These are phyloP conservation scores for Pistacia atlantica DNA, from an alignment of 345 rosid genomes.

Conservation along the genomic window DNA sequence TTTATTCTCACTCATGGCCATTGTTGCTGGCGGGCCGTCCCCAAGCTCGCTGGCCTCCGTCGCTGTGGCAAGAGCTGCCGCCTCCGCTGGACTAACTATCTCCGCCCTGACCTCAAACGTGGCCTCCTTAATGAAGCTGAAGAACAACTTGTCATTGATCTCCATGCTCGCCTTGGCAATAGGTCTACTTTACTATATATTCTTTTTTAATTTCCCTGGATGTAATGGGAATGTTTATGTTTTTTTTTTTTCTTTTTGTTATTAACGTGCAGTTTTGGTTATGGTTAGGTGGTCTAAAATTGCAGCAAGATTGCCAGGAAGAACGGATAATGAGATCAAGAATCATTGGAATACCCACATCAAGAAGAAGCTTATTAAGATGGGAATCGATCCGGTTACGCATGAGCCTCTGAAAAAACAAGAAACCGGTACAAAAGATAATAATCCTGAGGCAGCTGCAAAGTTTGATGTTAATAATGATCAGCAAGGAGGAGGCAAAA, in stretches of 20 bases:
- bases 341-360: conserved; percentile 87
- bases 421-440: conserved; percentile 6
- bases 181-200: conserved; percentile 33
- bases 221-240: not conserved
- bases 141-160: conserved; percentile 65
- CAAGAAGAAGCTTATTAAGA: conserved; percentile 73
- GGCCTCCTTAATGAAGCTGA: conserved; percentile 69
- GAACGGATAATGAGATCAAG: conserved; percentile 89
- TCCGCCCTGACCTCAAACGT: conserved; percentile 75
- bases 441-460: not conserved
- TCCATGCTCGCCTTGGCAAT: conserved; percentile 73
- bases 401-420: conserved; percentile 43
- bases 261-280: not conserved
- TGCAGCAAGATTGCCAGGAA: conserved; percentile 73
- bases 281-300: conserved; percentile 77
- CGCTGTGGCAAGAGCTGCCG: conserved; percentile 88
- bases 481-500: conserved; percentile 4
- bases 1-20: conserved; percentile 62
- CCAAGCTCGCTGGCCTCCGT: conserved; percentile 69
- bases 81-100: conserved; percentile 86
- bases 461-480: not conserved
- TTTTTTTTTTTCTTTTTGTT: not conserved
- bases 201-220: not conserved
- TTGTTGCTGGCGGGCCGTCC: conserved; percentile 80
- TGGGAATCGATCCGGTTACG: conserved; percentile 79